phyloP scores from a whole-genome alignment of 768 basidiomycete species.

The Stropharia rugosoannulata region DNA sequence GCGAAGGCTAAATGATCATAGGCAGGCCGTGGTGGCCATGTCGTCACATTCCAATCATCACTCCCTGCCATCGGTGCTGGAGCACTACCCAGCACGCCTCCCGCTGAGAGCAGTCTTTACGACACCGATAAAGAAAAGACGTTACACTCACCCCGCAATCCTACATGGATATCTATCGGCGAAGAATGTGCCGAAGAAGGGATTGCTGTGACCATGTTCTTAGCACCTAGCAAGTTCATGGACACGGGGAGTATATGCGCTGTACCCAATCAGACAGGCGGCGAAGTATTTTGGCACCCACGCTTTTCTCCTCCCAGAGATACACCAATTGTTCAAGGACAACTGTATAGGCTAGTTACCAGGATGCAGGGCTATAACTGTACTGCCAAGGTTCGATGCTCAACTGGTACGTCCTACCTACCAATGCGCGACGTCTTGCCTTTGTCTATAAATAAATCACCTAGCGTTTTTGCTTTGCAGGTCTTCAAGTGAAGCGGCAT shows the following conservation, averaged over 20 bases:
- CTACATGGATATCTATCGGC: constrained; percentile 78
- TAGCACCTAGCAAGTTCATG: constrained; percentile 76
- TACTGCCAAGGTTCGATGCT: constrained; percentile 78
- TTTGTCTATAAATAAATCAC: constrained; percentile 18
- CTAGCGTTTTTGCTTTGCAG: constrained; percentile 31
- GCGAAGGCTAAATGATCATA: constrained; percentile 14
- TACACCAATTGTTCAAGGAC: constrained; percentile 62
- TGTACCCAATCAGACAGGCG: constrained; percentile 76
- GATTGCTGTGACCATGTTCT: constrained; percentile 86
- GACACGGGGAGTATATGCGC: constrained; percentile 88
- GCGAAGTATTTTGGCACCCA: constrained; percentile 90
- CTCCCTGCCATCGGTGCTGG: constrained; percentile 74
- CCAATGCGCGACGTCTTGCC: constrained; percentile 1
- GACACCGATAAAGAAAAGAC: constrained; percentile 86
- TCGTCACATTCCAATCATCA: constrained; percentile 68
- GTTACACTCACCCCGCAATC: constrained; percentile 77
- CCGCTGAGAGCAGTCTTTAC: constrained; percentile 64
- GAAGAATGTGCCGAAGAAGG: constrained; percentile 90
- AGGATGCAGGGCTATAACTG: constrained; percentile 81
- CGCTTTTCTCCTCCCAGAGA: constrained; percentile 78
- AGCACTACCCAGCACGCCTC: constrained; percentile 50
- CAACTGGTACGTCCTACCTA: constrained; percentile 60
- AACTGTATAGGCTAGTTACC: constrained; percentile 65
- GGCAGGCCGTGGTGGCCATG: constrained; percentile 76
- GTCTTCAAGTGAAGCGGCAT: constrained; percentile 63